These are phyloP conservation scores for Bromus sterilis DNA, from an alignment of 176 grass and related monocot species.

Conservation along the genomic window DNA sequence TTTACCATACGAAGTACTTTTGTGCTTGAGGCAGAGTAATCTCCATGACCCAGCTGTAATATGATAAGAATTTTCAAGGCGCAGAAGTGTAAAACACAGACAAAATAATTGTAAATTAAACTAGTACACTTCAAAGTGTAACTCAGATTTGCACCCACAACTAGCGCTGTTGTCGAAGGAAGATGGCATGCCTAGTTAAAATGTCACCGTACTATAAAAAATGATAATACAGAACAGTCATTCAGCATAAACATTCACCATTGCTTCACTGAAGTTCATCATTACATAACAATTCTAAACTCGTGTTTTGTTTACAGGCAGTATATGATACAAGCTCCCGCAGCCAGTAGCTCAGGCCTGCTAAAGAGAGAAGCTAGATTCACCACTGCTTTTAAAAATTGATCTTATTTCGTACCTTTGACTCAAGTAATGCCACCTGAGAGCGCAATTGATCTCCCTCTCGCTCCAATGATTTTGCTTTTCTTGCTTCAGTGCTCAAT, in stretches of 20 bases:
- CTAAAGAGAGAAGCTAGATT: conserved; percentile 7
- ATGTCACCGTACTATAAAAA: background rate
- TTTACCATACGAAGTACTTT: conserved; percentile 97
- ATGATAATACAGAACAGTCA: background rate
- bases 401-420: conserved; percentile 52
- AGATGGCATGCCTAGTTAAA: background rate
- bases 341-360: background rate
- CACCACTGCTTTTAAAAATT: background rate
- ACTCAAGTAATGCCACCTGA: conserved; percentile 84
- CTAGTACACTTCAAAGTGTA: background rate
- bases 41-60: conserved; percentile 87
- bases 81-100: background rate
- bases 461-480: conserved; percentile 82
- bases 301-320: background rate
- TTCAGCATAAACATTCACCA: background rate
- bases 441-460: conserved; percentile 82
- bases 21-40: conserved; percentile 85
- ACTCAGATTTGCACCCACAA: background rate
- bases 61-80: conserved; percentile 24
- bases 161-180: background rate
- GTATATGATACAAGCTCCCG: background rate
- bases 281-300: background rate
- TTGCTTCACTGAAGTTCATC: conserved; percentile 9
- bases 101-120: background rate
- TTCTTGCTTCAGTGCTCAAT: conserved; percentile 70